Evolutionary conservation across 2,329 filamentous ascomycete species (phyloP), one percentile per base, ranked within the genome.

Genomic region (Cephalotrichum gorgonifer): DNA sequence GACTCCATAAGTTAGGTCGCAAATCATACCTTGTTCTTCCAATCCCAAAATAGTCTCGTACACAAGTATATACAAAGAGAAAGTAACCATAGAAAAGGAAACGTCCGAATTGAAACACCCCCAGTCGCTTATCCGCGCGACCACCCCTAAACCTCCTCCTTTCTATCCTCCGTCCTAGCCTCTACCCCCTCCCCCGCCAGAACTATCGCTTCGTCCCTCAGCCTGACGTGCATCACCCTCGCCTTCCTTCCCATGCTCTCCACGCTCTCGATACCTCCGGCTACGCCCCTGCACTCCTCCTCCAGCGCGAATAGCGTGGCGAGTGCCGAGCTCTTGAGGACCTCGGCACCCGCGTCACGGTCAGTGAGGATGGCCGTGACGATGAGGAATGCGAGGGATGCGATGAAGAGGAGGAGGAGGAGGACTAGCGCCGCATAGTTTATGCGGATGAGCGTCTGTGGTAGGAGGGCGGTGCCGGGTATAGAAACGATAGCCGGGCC

Each of bases 241-340:
- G 50, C 53, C 27, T 55, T 53, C 15, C 50, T 43, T 20, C 47
- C 27, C 42, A 55, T 48, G 8, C 38, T 48, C 20, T 31, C 35
- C 9, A 48, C 25, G 15, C 45, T 25, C 31, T 55, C 53, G 4
- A 55, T n/a, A 12, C 52, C 50, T 6, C 53, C 52, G 9, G 53
- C 44, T 15, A 50, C 47, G 15, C 48, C 44, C 6, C 52, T 39
- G 20, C 44, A 47, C 8, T 45, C 43, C 23, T 55, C 49, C 26
- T 48, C 47, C n/a, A 63, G 48, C n/a, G 59, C 58, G 20, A 61
- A 51, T 22, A 63, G 46, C 12, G 55, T 42, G 11, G 58, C 54
- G 12, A 55, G 50, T 9, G 56, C 48, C n/a, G 59, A 60, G 27
- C 52, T 52, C 50, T 63, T 63, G 44, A 63, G 48, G 14, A 60